These are phyloP conservation scores for Coemansia sp. DNA, from an alignment of 192 early-diverging fungal species.

Conservation along the genomic window DNA sequence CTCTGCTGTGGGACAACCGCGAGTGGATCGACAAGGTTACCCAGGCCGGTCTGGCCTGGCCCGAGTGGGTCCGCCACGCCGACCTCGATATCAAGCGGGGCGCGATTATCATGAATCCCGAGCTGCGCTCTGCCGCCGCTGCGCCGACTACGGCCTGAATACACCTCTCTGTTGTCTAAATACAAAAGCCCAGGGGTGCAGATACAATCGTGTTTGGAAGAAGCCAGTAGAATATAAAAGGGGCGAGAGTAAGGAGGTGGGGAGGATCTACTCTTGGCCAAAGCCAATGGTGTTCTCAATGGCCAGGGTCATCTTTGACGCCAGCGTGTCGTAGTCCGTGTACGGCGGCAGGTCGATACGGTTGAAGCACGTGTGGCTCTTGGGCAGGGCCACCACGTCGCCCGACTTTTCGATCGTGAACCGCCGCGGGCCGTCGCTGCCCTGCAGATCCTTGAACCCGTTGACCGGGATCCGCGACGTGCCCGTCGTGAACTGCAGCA, in stretches of 20 bases:
- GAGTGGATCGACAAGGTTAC: constrained; percentile 23
- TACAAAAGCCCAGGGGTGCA: no score
- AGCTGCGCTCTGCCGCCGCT: constrained; percentile 9
- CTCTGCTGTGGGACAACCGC: constrained; percentile 31
- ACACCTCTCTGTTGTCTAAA: no score
- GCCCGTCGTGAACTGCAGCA: constrained; percentile 97
- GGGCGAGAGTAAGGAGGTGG: no score
- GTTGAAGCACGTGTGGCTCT: constrained; percentile 97
- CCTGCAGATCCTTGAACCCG: constrained; percentile 97
- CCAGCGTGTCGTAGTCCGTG: constrained; percentile 67
- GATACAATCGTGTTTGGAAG: no score
- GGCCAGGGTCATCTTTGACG: constrained; percentile 79
- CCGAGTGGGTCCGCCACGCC: constrained; percentile 34
- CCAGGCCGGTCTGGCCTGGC: constrained; percentile 28
- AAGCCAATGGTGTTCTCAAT: constrained; percentile 97
- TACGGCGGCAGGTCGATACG: constrained; percentile 95
- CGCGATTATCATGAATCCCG: constrained; percentile 30
- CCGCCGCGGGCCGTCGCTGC: constrained; percentile 87
- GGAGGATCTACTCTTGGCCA: constrained; percentile 81
- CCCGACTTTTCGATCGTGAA: constrained; percentile 96
- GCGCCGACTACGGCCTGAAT: no score
- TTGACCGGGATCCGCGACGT: constrained; percentile 98
- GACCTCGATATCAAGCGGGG: constrained; percentile 36
- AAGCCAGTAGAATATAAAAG: no score
- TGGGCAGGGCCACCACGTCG: constrained; percentile 77